A percentile compares a stretch with the other conserved stretches of the same genome.
These are phyloP conservation scores for Isatis lusitanica DNA, from an alignment of 441 rosid genomes.

Conservation along the genomic window DNA sequence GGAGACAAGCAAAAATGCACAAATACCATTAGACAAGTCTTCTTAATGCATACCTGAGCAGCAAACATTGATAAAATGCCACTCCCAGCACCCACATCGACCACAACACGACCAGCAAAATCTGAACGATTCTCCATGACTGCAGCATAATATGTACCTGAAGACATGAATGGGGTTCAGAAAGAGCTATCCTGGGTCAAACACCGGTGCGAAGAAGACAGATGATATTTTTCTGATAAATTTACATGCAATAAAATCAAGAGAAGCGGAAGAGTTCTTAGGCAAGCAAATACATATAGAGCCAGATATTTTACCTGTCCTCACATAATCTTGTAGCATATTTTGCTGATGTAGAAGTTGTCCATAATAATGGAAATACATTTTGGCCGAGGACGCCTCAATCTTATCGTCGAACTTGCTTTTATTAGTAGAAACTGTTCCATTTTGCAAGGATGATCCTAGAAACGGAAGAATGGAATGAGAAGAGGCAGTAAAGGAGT, in stretches of 20 bases:
- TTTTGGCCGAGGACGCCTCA: slow-evolving; percentile 85
- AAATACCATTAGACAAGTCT: not conserved
- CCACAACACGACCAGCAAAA: slow-evolving; percentile 81
- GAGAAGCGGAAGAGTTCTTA: not conserved
- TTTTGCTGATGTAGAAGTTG: slow-evolving; percentile 93
- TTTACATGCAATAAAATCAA: not conserved
- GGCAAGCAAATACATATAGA: slow-evolving; percentile 19
- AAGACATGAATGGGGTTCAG: slow-evolving; percentile 14
- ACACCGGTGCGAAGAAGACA: not conserved
- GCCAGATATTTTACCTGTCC: slow-evolving; percentile 64
- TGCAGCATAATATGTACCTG: slow-evolving; percentile 95
- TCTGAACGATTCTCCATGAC: slow-evolving; percentile 86
- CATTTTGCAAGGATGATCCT: slow-evolving; percentile 54
- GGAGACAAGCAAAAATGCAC: slow-evolving; percentile 3
- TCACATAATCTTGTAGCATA: slow-evolving; percentile 93
- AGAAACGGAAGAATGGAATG: slow-evolving; percentile 20
- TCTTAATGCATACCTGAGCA: slow-evolving; percentile 64
- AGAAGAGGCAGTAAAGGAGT: slow-evolving; percentile 25
- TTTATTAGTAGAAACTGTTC: slow-evolving; percentile 43
- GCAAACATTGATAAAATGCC: slow-evolving; percentile 93
- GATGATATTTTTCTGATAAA: not conserved
- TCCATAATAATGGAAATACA: slow-evolving; percentile 95
- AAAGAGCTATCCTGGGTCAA: not conserved
- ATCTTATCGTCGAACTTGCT: slow-evolving; percentile 89
- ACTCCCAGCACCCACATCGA: slow-evolving; percentile 98